Evolutionary conservation across 129 eudicot genomes (phyloP).

Genomic region (Escallonia herrerae): DNA sequence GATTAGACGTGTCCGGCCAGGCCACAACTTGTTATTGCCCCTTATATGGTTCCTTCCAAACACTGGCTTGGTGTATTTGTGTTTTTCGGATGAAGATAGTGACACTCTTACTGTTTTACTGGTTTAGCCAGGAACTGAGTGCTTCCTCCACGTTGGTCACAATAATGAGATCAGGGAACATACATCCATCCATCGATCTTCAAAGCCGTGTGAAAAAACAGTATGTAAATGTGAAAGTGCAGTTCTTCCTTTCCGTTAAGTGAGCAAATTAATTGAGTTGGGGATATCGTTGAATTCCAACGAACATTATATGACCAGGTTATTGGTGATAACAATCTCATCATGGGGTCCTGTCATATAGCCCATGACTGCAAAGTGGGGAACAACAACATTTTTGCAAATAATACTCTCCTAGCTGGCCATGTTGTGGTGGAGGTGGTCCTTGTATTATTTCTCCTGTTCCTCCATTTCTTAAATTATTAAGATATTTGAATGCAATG

Average conservation of each 20-base stretch:
- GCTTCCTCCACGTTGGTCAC: slow-evolving; percentile 86
- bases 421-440: slow-evolving; percentile 84
- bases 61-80: background rate
- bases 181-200: slow-evolving; percentile 88
- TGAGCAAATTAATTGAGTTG: background rate
- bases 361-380: slow-evolving; percentile 99
- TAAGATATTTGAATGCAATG: background rate
- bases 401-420: slow-evolving; percentile 86
- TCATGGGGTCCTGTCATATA: slow-evolving; percentile 96
- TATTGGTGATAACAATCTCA: slow-evolving; percentile 79
- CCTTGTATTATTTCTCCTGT: background rate
- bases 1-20: too few species aligned
- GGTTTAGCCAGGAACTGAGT: slow-evolving; percentile 73
- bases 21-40: too few species aligned
- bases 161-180: slow-evolving; percentile 93
- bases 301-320: slow-evolving; percentile 39
- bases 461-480: background rate
- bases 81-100: background rate
- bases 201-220: slow-evolving; percentile 64
- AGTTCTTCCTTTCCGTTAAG: slow-evolving; percentile 6
- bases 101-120: slow-evolving; percentile 1
- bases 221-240: slow-evolving; percentile 37
- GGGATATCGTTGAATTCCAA: slow-evolving; percentile 1
- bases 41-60: too few species aligned
- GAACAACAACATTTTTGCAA: slow-evolving; percentile 75